A percentile compares a stretch with the other conserved stretches of the same genome.
Evolutionary conservation across 139 green algal species (phyloP).

Genomic region (Ettlia oleoabundans): DNA sequence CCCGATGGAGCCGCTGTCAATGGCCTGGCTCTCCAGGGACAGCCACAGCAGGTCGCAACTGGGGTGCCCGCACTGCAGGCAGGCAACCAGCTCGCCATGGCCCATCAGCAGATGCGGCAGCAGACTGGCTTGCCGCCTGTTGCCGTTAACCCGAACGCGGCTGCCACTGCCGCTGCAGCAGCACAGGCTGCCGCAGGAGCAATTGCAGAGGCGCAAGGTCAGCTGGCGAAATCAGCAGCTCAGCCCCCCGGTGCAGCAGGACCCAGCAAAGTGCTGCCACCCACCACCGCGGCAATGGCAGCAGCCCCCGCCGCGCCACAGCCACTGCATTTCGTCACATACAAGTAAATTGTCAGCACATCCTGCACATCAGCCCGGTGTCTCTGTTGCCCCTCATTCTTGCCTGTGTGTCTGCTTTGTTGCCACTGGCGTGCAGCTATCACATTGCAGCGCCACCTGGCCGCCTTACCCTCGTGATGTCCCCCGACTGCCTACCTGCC

Average conservation of each 20-base stretch:
- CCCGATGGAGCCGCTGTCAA: too few relatives aligned
- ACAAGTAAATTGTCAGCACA: slow-evolving; percentile 5
- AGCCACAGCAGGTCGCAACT: too few relatives aligned
- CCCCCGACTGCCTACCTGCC: too few relatives aligned
- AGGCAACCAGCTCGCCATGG: not conserved
- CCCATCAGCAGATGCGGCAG: not conserved
- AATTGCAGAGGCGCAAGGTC: not conserved
- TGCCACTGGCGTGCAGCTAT: too few relatives aligned
- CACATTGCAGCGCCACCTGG: too few relatives aligned
- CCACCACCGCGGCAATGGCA: not conserved
- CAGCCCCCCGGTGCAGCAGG: too few relatives aligned
- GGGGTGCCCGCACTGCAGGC: too few relatives aligned
- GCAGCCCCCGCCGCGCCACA: not conserved
- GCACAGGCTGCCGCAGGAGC: not conserved
- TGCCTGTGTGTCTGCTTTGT: not conserved
- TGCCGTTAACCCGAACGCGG: not conserved
- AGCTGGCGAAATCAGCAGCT: not conserved
- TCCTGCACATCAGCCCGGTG: too few relatives aligned
- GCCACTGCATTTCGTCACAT: slow-evolving; percentile 24
- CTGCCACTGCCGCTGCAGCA: not conserved
- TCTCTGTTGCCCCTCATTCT: too few relatives aligned
- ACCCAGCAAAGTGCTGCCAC: not conserved
- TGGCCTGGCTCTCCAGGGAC: too few relatives aligned
- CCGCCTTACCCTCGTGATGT: too few relatives aligned
- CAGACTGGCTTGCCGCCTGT: too few relatives aligned